A percentile compares a stretch with the other conserved stretches of the same genome.
These are phyloP conservation scores for Hyphodiscus sp. DNA, from an alignment of 2,329 filamentous ascomycete genomes.

Conservation along the genomic window DNA sequence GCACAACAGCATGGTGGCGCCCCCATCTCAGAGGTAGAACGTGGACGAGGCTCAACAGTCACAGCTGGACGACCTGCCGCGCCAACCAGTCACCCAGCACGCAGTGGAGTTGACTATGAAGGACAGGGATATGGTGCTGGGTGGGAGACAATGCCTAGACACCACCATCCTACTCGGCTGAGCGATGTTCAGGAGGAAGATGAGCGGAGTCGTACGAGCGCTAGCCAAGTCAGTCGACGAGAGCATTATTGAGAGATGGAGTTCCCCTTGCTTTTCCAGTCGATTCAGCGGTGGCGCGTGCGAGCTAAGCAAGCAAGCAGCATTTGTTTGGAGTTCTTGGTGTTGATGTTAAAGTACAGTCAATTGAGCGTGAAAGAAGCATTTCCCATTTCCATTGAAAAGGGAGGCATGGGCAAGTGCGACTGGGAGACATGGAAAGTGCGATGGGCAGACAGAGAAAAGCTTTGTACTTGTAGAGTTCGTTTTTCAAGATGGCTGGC, in stretches of 20 bases:
- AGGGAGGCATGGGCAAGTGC: too few species aligned
- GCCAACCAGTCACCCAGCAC: conserved; percentile 14
- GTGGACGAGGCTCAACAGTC: conserved; percentile 20
- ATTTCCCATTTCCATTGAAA: neutral
- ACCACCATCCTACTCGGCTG: conserved; percentile 81
- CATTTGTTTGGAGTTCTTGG: conserved; percentile 10
- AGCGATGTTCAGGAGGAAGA: conserved; percentile 88
- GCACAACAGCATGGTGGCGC: conserved; percentile 19
- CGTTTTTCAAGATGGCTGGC: neutral
- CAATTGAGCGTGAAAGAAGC: conserved; percentile 6
- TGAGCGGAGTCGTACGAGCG: conserved; percentile 69
- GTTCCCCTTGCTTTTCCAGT: neutral
- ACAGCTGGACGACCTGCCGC: conserved; percentile 9
- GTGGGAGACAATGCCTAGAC: conserved; percentile 71
- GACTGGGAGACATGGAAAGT: too few species aligned
- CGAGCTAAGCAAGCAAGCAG: neutral
- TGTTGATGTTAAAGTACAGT: conserved; percentile 3
- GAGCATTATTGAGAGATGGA: conserved; percentile 4
- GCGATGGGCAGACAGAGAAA: conserved; percentile 4
- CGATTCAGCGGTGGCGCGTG: conserved; percentile 1
- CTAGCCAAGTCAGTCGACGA: conserved; percentile 26
- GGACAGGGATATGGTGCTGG: conserved; percentile 59
- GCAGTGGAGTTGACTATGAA: conserved; percentile 50
- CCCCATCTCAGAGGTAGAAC: conserved; percentile 22
- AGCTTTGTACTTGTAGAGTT: conserved; percentile 13